Percentiles rank a stretch among this genome's conserved stretches.
These are phyloP conservation scores for Syzygium jambos DNA, from an alignment of 345 rosid genomes.

Conservation along the genomic window DNA sequence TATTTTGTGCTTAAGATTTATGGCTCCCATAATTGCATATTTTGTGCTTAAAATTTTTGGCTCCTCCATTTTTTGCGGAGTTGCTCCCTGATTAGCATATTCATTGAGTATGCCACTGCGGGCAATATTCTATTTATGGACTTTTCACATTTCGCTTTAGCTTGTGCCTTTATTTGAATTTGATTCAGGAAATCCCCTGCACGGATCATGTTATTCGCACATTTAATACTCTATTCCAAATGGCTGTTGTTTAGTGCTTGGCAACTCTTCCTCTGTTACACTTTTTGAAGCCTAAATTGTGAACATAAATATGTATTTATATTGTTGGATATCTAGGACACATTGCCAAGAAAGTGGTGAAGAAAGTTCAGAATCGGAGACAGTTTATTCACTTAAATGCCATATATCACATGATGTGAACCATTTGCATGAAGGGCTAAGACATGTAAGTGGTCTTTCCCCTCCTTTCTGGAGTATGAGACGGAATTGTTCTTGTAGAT, in stretches of 20 bases:
- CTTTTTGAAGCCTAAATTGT: background rate
- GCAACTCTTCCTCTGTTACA: background rate
- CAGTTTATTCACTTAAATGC: slow-evolving; percentile 87
- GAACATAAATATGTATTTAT: background rate
- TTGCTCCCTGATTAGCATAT: background rate
- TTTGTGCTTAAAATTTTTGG: background rate
- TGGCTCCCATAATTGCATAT: too few relatives aligned
- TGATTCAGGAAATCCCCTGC: background rate
- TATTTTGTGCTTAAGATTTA: too few relatives aligned
- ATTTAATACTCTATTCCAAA: background rate
- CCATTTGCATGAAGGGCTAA: slow-evolving; percentile 97
- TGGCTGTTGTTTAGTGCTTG: background rate
- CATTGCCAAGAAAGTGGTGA: slow-evolving; percentile 94
- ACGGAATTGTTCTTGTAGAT: background rate
- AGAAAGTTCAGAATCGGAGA: slow-evolving; percentile 77
- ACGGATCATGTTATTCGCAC: background rate
- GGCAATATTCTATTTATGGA: background rate
- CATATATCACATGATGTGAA: slow-evolving; percentile 98
- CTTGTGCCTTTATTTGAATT: background rate
- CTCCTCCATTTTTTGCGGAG: background rate
- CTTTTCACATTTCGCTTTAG: background rate
- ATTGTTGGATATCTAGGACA: slow-evolving; percentile 30
- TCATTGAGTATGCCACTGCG: background rate
- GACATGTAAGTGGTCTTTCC: slow-evolving; percentile 54
- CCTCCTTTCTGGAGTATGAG: background rate